Base-by-base conservation (phyloP, 108 stramenopile species). In the Skeletonema tropicum region DNA sequence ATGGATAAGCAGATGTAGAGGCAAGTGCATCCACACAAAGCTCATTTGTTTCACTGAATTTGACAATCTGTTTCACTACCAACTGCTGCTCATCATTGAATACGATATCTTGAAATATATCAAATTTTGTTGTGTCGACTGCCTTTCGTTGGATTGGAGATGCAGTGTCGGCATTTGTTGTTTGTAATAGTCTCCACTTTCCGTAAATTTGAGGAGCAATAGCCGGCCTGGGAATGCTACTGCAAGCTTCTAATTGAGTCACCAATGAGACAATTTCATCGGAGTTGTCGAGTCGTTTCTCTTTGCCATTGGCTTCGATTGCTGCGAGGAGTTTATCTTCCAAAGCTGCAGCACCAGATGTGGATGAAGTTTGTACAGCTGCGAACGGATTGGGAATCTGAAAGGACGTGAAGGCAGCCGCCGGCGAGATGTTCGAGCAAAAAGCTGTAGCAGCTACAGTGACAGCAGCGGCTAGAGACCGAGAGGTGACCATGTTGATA, bases 111-210 rank as follows among this genome's bases (percentile, higher is more conserved):
- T 95, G 94, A 70, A 89, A 95, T 49, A 95, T 95, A 5, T 89
- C 82, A 68, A 91, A 95, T 30, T 76, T 85, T 31, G 83, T 74
- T 1, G 94, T 79, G 80, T 91, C 89, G 0, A 95, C 94, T 3
- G 94, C 94, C 73, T 90, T 95, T 19, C 94, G 70, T 71, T 95
- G 94, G 31, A 95, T 95, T 1, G 94, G 94, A 49, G 80, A 83
- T 8, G 91, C 90, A 10, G 94, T 92, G 55, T 89, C 89, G 0
- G 92, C 91, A 70, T 95, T 95, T 58, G 87, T 85, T 4, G 94
- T 95, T 57, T 90, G 87, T 15, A 95, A 32, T 19, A 95, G 59
- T 49, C 88, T 71, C 94, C 91, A 95, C 66, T 89, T 69, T 19
- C 94, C 94, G 61, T 91, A 90, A 3, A 95, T 68, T 66, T 88